Percentiles rank a stretch among this genome's conserved stretches.
Evolutionary conservation across 257 asterid species (phyloP).

Genomic region (Solanum bukasovii): DNA sequence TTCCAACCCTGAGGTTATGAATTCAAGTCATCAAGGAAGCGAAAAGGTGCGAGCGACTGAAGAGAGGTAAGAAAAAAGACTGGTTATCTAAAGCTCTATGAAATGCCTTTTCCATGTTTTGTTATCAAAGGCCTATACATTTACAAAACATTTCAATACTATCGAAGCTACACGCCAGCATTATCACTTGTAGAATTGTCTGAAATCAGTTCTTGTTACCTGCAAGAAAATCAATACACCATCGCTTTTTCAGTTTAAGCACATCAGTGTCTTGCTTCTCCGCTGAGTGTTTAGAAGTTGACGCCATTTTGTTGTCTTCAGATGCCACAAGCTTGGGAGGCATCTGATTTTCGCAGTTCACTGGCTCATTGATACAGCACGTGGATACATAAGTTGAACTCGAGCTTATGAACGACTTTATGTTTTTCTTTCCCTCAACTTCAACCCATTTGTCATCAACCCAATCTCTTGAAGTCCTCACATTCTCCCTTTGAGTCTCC

Average conservation of each 20-base stretch:
- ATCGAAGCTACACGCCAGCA: background rate
- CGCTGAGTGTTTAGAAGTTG: background rate
- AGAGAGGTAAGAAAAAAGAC: no score
- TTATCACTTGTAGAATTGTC: background rate
- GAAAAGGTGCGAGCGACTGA: no score
- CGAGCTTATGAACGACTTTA: slow-evolving; percentile 18
- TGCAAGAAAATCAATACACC: background rate
- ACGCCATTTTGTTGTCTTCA: background rate
- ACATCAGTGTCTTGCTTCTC: background rate
- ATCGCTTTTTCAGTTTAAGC: background rate
- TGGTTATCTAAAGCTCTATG: background rate
- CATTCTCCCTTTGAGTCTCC: slow-evolving; percentile 21
- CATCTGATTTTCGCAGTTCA: background rate
- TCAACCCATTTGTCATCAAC: slow-evolving; percentile 36
- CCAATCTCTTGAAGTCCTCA: slow-evolving; percentile 56
- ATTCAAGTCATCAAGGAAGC: no score
- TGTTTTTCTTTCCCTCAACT: slow-evolving; percentile 21
- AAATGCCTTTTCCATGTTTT: background rate
- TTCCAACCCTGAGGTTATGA: no score
- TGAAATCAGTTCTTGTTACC: background rate
- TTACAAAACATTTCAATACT: background rate
- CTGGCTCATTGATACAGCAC: background rate
- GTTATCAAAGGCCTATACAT: background rate
- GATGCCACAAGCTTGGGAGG: background rate
- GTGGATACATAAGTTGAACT: background rate